Evolutionary conservation across 2,329 filamentous ascomycete species (phyloP), one percentile per base, ranked within the genome.

Genomic region (Periconia sp.): DNA sequence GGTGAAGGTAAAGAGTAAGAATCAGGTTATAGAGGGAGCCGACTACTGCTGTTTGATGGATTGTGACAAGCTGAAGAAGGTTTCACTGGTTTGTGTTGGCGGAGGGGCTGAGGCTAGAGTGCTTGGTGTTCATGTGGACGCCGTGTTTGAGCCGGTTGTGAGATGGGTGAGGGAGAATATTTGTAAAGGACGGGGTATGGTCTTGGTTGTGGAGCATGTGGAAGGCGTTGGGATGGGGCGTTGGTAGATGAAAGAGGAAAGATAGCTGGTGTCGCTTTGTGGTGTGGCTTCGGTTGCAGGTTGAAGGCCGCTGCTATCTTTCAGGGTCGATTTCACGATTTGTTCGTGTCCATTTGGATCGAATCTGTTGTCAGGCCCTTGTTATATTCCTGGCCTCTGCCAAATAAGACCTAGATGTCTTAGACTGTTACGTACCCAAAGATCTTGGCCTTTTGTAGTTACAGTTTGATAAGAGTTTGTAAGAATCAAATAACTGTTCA

Each of bases 41-140:
- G 48, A 51, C 45, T 17, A 51, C 8, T 51, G 45, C n/a, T 51
- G 52, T 45, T 17, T 55, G 17, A 10, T 51, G 11, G 45, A 51
- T 15, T 51, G 41, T 18, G 31, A 45, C 41, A 20, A 30, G 40
- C 27, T 55, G 17, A 45, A 55, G 49, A 50, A 20, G 14, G 17
- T 54, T 11, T 47, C 47, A 18, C 40, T 54, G 15, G 37, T 35
- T 8, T 54, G 48, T 41, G 8, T 8, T 27, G 47, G 30, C 18
- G 52, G 41, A 2, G 41, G 40, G 40, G 8, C 8, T 15, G 18
- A 50, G 10, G 52, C 45, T 33, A 45, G 17, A 33, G n/a, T 2
- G 3, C 9, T 55, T 48, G 45, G 41, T 7, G 41, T 20, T 13
- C n/a, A 7, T 17, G 31, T 23, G 15, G 45, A 51, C 14, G 14